A percentile compares a stretch with the other conserved stretches of the same genome.
These are phyloP conservation scores for Arabidopsis lyrata DNA, from an alignment of 441 rosid species.

Conservation along the genomic window DNA sequence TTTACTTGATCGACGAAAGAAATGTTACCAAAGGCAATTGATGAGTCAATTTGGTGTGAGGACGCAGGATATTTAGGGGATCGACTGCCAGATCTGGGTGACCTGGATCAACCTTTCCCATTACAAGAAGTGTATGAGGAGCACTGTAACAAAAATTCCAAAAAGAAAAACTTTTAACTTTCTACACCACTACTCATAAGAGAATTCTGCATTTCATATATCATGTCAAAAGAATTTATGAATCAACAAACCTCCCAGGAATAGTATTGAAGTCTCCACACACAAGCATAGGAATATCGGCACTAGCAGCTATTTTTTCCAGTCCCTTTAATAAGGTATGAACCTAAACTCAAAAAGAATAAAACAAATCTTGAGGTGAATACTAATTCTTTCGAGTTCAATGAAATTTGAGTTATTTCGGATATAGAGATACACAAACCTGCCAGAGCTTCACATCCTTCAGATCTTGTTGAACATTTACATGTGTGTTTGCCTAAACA, in stretches of 20 bases:
- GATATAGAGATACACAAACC: constrained; percentile 52
- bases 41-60: constrained; percentile 86
- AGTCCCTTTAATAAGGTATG: constrained; percentile 96
- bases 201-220: constrained; percentile 9
- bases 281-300: constrained; percentile 98
- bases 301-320: constrained; percentile 98
- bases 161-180: constrained; percentile 32
- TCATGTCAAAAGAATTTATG: constrained; percentile 7
- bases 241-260: constrained; percentile 82
- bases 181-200: constrained; percentile 13
- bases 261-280: constrained; percentile 97
- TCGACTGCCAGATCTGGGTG: constrained; percentile 87
- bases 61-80: constrained; percentile 89
- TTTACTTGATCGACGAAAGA: background rate
- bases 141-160: constrained; percentile 63
- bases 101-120: constrained; percentile 87
- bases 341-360: constrained; percentile 59
- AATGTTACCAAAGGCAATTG: constrained; percentile 91
- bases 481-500: constrained; percentile 96
- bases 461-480: constrained; percentile 83
- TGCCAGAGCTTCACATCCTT: constrained; percentile 99
- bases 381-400: constrained; percentile 17
- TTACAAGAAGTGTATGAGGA: constrained; percentile 94
- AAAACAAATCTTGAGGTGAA: constrained; percentile 24
- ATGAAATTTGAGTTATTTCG: constrained; percentile 7